Base-by-base conservation (phyloP, 257 asterid species). In the Fraxinus quadrangulata region DNA sequence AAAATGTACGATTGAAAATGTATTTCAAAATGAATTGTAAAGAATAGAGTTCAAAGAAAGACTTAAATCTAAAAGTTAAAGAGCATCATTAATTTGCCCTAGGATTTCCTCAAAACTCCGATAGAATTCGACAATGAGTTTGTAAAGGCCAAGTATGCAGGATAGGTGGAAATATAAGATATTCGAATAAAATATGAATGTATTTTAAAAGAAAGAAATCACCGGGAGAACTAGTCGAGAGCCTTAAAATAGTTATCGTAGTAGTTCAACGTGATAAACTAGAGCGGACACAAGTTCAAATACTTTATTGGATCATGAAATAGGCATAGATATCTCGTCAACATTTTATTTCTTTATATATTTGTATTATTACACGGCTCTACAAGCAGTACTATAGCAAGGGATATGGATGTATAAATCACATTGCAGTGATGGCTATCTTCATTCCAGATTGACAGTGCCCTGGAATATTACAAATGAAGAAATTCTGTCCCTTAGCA, bases 381-480 rank as follows among this genome's bases (percentile, higher is more conserved):
- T 34, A 26, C 4, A 6, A 24, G 23, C 8, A 21, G 4, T 42
- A 39, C 51, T 45, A 14, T 12, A 13, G 51, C 51, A 33, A 33
- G 36, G 36, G 36, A 33, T 31, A 31, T 33, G 36, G 36, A 33
- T 33, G 36, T 33, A 33, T 33, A 33, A 33, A 33, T 75, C 13
- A 81, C 24, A 19, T 17, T 49, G 82, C 80, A 13, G 63, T 69
- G 51, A 82, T 1, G 5, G 80, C 74, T 16, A 74, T 75, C 74
- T 78, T 74, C 84, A 80, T 75, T 6, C 76, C 82, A 23, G 37
- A 21, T n/a, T 39, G 33, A 11, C 85, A 78, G 13, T 82, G 82
- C 21, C 69, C 69, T 30, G 66, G 51, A 40, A 73, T 2, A 14
- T 75, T 70, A 72, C 80, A 78, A 1, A 82, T 78, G 70, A 73